These are phyloP conservation scores for Cercospora janseana DNA, from an alignment of 2,329 filamentous ascomycete genomes.

Conservation along the genomic window DNA sequence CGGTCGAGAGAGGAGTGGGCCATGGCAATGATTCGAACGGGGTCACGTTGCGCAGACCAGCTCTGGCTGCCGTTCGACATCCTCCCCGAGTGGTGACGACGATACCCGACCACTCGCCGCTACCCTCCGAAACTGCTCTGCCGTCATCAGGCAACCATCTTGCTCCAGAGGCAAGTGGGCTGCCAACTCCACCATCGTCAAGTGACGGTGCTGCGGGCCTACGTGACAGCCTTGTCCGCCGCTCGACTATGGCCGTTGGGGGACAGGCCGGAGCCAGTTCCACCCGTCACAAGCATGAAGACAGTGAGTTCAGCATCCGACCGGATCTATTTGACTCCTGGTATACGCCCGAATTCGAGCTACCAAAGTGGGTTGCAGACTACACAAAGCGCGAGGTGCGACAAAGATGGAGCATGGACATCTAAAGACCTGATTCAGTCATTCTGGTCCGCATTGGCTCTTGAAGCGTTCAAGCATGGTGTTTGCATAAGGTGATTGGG, in stretches of 20 bases:
- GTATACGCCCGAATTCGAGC: conserved; percentile 32
- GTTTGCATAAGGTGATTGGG: background rate
- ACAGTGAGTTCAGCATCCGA: conserved; percentile 23
- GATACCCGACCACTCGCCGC: conserved; percentile 30
- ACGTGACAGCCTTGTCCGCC: conserved; percentile 9
- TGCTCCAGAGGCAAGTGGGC: conserved; percentile 24
- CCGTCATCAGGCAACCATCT: conserved; percentile 5
- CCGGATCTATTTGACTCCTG: conserved; percentile 39
- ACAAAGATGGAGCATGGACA: conserved; percentile 38
- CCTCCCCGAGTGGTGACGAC: conserved; percentile 17
- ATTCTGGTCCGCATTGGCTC: background rate
- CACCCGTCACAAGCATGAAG: conserved; percentile 19
- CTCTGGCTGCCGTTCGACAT: conserved; percentile 17
- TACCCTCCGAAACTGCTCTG: conserved; percentile 26
- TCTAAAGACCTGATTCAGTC: conserved; percentile 35
- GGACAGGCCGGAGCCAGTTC: conserved; percentile 10
- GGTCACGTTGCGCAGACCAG: conserved; percentile 22
- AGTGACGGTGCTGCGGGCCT: conserved; percentile 12
- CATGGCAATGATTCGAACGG: conserved; percentile 22
- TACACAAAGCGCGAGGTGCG: conserved; percentile 40
- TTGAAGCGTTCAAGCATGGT: conserved; percentile 15
- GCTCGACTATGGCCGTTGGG: conserved; percentile 7
- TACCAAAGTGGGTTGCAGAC: conserved; percentile 33
- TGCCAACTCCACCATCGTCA: conserved; percentile 16
- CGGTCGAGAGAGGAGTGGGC: conserved; percentile 18